Evolutionary conservation across 1,284 basidiomycete species (phyloP), one percentile per base, ranked within the genome.

Genomic region (Exobasidium cylindrosporum): DNA sequence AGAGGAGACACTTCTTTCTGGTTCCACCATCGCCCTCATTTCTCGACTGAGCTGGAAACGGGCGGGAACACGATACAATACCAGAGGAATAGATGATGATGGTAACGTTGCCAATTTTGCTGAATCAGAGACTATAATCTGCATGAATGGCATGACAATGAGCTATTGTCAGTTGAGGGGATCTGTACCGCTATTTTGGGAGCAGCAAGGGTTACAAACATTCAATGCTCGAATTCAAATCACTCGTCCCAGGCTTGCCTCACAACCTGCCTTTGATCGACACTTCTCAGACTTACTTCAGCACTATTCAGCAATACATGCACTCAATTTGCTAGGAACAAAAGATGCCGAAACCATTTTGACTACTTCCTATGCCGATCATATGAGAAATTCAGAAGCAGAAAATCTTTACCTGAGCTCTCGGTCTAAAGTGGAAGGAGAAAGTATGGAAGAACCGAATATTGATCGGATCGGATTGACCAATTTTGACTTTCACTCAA

Each of bases 21-120:
- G 29, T 23, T 31, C 60, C 13, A 93, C 90, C 70, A 85, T 94
- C 56, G 89, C 92, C 85, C 29, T 90, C 87, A 26, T 89, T 88
- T 52, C 87, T 86, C 26, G 95, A 28, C 84, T 98, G 6, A 90
- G 93, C 32, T 95, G 91, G 87, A 95, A 93, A 81, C 85, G 94
- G 65, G 95, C 96, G 21, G 96, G 96, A 1, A 97, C 96, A 21
- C 87, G 96, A 31, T 98, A 97, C 83, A 95, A 97, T 76, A 95
- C 94, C 2, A 86, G 96, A 62, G 96, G 96, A 0, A 90, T 99
- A 24, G 96, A 98, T 77, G 96, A 99, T 79, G 92, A 97, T 73
- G 95, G 96, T 44, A 89, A 96, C 77, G 91, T 90, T 21, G 96
- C 96, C 54, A 97, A 98, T 78, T 97, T 97, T 81, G 96, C 96